Percentiles rank a stretch among this genome's conserved stretches.
Conservation (phyloP, 2,329 filamentous ascomycete genomes). For the Tolypocladium tundrense region DNA sequence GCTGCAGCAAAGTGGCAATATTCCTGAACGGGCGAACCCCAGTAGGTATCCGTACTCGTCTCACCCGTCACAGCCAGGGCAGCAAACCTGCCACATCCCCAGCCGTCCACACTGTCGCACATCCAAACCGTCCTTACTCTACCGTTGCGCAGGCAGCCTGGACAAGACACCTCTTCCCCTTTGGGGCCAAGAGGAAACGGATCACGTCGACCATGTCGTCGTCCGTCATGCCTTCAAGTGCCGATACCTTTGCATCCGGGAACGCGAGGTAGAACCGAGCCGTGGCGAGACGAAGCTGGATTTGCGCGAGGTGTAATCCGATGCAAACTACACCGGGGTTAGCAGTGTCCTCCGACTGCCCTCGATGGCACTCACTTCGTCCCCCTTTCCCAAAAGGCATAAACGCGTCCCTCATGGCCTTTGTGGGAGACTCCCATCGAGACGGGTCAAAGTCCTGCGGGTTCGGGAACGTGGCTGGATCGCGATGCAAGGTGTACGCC, state of each 20-base stretch:
- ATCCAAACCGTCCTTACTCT: not conserved
- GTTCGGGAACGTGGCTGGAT: conserved; percentile 21
- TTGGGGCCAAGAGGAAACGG: conserved; percentile 21
- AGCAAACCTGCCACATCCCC: not conserved
- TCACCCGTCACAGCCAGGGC: not conserved
- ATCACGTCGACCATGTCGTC: conserved; percentile 19
- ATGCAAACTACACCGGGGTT: conserved; percentile 29
- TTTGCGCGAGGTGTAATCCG: conserved; percentile 44
- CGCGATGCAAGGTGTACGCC: conserved; percentile 33
- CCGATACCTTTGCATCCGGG: conserved; percentile 19
- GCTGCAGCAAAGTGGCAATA: too few species aligned
- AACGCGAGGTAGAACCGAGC: conserved; percentile 40
- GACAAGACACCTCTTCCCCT: conserved; percentile 15
- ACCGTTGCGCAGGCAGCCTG: not conserved
- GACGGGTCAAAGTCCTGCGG: conserved; percentile 16
- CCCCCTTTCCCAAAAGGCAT: conserved; percentile 42
- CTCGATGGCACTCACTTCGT: conserved; percentile 17
- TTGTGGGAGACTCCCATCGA: conserved; percentile 24
- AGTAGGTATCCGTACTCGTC: too few species aligned
- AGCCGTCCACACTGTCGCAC: not conserved
- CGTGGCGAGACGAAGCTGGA: conserved; percentile 40
- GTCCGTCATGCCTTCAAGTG: conserved; percentile 19
- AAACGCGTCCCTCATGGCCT: conserved; percentile 34
- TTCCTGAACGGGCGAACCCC: too few species aligned
- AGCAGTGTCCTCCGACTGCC: not conserved